Conservation (phyloP, 2,329 filamentous ascomycete species). For the Sporothrix curviconia region DNA sequence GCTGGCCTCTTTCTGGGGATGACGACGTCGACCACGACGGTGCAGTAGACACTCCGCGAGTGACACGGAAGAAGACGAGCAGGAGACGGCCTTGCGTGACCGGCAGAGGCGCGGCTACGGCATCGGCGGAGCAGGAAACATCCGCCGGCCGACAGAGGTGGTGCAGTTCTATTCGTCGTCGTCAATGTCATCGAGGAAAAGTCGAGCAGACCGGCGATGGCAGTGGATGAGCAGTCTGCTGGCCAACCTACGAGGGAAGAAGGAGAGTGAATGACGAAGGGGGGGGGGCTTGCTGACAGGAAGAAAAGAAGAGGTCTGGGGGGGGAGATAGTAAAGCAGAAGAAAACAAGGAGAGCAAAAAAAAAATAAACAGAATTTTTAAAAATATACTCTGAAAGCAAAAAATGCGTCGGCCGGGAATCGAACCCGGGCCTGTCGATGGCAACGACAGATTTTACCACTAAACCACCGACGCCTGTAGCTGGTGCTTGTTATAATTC, state of each 20-base stretch:
- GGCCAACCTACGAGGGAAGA: neutral
- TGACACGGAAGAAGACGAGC: constrained; percentile 23
- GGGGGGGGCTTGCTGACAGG: neutral
- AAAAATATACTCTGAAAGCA: neutral
- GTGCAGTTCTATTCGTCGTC: constrained; percentile 19
- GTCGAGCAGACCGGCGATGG: constrained; percentile 1
- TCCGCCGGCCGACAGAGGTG: constrained; percentile 29
- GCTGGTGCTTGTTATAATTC: too few relatives aligned
- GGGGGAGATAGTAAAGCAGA: too few relatives aligned
- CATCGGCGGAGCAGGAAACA: constrained; percentile 35
- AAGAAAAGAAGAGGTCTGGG: neutral
- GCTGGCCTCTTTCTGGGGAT: too few relatives aligned
- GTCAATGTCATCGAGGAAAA: neutral
- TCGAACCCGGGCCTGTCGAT: too few relatives aligned
- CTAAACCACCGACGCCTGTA: too few relatives aligned
- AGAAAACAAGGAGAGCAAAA: too few relatives aligned
- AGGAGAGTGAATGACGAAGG: neutral
- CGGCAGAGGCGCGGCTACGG: constrained; percentile 32
- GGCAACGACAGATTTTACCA: too few relatives aligned
- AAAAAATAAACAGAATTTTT: neutral
- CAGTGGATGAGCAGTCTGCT: constrained; percentile 14
- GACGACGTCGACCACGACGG: neutral
- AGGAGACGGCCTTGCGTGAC: constrained; percentile 26
- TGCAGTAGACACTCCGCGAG: constrained; percentile 1
- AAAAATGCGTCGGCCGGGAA: too few relatives aligned